Base-by-base conservation (phyloP, 768 basidiomycete genomes). In the Termitomyces sp. region DNA sequence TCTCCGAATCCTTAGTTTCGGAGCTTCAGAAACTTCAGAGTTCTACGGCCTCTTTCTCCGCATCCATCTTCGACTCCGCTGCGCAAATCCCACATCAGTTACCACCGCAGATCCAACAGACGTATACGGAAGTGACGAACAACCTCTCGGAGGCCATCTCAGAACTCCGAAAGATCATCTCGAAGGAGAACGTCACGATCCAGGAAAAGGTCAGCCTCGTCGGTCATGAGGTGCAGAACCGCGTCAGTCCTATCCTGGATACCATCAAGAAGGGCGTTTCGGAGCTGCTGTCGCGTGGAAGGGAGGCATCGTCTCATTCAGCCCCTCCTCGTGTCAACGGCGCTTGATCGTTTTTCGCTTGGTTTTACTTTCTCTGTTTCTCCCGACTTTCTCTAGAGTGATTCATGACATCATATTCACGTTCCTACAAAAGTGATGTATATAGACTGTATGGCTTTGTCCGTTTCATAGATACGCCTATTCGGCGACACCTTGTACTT, bases 21-120 rank as follows among this genome's bases (percentile, higher is more conserved):
- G 87, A 91, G 63, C 78, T 93, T 48, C 80, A 85, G 62, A 86
- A 82, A 61, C 75, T 92, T 46, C 82, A 89, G 67, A 66, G 79
- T 9, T 83, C 86, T 13, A 83, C 86, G 30, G 67, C 79, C 14
- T 70, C 79, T 16, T 72, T 85, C 54, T 76, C 81, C 24, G 64
- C 79, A 0, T 76, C 78, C 33, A 69, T 81, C 47, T 74, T 76
- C n/a, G 69, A 65, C 50, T 73, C 75, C 1, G 68, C 75, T 13
- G 63, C 75, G 5, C 74, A 75, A 20, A 56, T 77, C 42, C 76
- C 76, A 49, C 65, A 74, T 16, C 75, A 81, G 40, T 75, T 89
- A 10, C 86, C 85, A 40, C 73, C 82, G 0, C 82, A 84, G 20
- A 74, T 89, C 60, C 82, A 87, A 49, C 78, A 85, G 30, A 76